These are phyloP conservation scores for Plasmopara halstedii DNA, from an alignment of 352 stramenopile genomes.

Conservation along the genomic window DNA sequence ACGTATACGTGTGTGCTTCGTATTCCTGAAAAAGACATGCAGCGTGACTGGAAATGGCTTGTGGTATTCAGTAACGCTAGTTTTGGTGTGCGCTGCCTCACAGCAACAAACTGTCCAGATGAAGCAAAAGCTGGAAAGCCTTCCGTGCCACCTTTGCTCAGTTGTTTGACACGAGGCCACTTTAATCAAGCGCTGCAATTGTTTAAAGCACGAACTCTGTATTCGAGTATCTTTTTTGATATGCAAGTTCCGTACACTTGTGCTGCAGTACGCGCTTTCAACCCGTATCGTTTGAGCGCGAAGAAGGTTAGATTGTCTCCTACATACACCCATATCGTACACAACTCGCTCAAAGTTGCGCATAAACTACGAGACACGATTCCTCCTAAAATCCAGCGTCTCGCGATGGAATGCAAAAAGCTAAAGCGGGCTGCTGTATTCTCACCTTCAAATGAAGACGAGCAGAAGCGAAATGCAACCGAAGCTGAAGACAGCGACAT, in stretches of 20 bases:
- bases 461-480: slow-evolving; percentile 1
- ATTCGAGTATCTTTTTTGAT: slow-evolving; percentile 78
- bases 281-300: slow-evolving; percentile 57
- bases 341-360: slow-evolving; percentile 46
- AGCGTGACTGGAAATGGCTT: slow-evolving; percentile 58
- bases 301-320: slow-evolving; percentile 42
- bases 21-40: slow-evolving; percentile 42
- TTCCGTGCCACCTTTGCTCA: slow-evolving; percentile 31
- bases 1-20: slow-evolving; percentile 28
- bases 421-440: slow-evolving; percentile 13
- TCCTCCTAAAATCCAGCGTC: slow-evolving; percentile 33
- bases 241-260: slow-evolving; percentile 76
- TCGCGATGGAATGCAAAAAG: slow-evolving; percentile 22
- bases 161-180: slow-evolving; percentile 54
- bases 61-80: slow-evolving; percentile 47
- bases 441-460: slow-evolving; percentile 17
- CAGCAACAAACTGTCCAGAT: slow-evolving; percentile 10
- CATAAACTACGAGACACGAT: slow-evolving; percentile 55
- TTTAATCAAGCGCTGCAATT: slow-evolving; percentile 69
- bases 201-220: slow-evolving; percentile 61
- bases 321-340: slow-evolving; percentile 61
- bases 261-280: slow-evolving; percentile 65
- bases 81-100: slow-evolving; percentile 36
- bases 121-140: neutral
- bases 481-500: slow-evolving; percentile 10